Evolutionary conservation across 768 basidiomycete species (phyloP).

Genomic region (Tulasnella calospora): DNA sequence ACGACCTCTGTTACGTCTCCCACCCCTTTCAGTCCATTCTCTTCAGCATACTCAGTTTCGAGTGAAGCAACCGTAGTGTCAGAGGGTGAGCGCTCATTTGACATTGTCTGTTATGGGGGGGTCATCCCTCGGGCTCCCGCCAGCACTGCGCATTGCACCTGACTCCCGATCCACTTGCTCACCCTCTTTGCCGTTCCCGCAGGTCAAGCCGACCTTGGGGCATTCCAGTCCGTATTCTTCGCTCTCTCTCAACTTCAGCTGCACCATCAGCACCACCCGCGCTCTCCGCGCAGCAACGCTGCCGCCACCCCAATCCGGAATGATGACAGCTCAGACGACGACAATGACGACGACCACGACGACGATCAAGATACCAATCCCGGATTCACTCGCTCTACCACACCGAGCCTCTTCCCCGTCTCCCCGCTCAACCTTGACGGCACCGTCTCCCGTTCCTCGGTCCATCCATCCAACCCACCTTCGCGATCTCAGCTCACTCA

Average conservation of each 20-base stretch:
- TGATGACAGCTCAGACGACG: constrained; percentile 2
- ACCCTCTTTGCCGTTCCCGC: background rate
- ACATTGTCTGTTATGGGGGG: background rate
- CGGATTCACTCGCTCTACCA: constrained; percentile 16
- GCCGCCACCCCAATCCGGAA: background rate
- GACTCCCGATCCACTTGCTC: background rate
- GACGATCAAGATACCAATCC: constrained; percentile 5
- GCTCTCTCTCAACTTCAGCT: constrained; percentile 28
- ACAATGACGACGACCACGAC: constrained; percentile 6
- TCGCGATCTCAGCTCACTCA: constrained; percentile 9
- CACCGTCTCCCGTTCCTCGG: background rate
- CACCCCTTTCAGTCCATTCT: constrained; percentile 29
- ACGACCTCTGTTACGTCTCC: constrained; percentile 24
- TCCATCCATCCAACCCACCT: background rate
- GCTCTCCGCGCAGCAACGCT: constrained; percentile 1
- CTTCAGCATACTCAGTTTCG: constrained; percentile 25
- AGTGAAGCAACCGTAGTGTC: constrained; percentile 27
- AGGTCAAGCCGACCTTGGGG: constrained; percentile 29
- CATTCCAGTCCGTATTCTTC: constrained; percentile 27
- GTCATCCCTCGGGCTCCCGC: background rate
- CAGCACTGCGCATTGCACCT: background rate
- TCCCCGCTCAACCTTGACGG: constrained; percentile 17
- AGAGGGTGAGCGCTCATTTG: constrained; percentile 16
- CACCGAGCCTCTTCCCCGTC: constrained; percentile 4
- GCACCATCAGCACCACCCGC: constrained; percentile 22